A percentile compares a stretch with the other conserved stretches of the same genome.
Conservation (phyloP, 2,329 filamentous ascomycete species). For the Fusarium torulosum region DNA sequence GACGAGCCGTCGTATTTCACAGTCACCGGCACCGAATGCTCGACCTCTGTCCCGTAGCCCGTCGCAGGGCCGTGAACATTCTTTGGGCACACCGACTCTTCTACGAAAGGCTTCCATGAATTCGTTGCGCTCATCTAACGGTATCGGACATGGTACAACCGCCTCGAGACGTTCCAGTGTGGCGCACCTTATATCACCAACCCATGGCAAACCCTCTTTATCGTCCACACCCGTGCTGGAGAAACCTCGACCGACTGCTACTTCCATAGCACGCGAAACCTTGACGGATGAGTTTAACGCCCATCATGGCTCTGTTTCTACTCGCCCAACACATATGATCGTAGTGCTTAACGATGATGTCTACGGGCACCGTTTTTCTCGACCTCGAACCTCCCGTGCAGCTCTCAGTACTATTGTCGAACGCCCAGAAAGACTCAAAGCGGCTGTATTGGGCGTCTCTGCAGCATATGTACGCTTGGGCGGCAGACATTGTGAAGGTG, state of each 20-base stretch:
- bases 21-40: conserved; percentile 42
- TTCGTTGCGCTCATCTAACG: conserved; percentile 65
- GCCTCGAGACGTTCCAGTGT: conserved; percentile 64
- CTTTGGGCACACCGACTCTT: conserved; percentile 63
- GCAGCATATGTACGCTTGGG: conserved; percentile 93
- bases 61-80: conserved; percentile 58
- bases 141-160: conserved; percentile 53
- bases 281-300: conserved; percentile 77
- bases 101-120: conserved; percentile 69
- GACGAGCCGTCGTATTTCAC: conserved; percentile 52
- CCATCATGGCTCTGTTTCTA: conserved; percentile 64
- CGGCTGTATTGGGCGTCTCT: conserved; percentile 83
- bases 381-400: conserved; percentile 80
- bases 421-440: conserved; percentile 89
- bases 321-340: conserved; percentile 70
- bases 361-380: conserved; percentile 92
- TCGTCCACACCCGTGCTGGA: conserved; percentile 49
- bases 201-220: conserved; percentile 55
- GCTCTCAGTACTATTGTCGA: conserved; percentile 88
- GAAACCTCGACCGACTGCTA: conserved; percentile 60
- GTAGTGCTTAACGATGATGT: conserved; percentile 94
- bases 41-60: conserved; percentile 58
- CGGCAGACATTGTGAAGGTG: conserved; percentile 79
- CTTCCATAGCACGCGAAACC: conserved; percentile 73
- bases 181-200: conserved; percentile 59